These are phyloP conservation scores for Vitis cinerea DNA, from an alignment of 164 flowering plant species.

Conservation along the genomic window DNA sequence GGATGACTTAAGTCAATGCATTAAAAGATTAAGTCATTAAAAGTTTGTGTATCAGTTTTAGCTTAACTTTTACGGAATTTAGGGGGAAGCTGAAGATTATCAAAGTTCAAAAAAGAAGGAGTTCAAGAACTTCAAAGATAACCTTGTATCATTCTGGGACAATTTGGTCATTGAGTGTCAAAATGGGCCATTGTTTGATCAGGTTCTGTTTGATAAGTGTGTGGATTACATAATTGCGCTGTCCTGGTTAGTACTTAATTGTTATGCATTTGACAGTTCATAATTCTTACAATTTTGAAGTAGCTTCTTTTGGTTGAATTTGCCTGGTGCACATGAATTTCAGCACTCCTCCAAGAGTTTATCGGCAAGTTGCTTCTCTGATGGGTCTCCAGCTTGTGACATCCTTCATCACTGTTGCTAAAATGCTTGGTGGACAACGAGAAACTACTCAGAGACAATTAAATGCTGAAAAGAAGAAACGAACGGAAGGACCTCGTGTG, in stretches of 20 bases:
- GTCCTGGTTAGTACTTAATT: conserved; percentile 71
- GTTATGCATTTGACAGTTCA: not conserved
- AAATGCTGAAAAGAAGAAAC: conserved; percentile 89
- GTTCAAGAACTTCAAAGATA: conserved; percentile 84
- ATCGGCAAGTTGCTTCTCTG: conserved; percentile 84
- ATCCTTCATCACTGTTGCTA: conserved; percentile 88
- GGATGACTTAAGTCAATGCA: too few relatives aligned
- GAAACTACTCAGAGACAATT: conserved; percentile 97
- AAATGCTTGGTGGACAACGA: conserved; percentile 78
- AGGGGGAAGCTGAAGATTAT: conserved; percentile 89
- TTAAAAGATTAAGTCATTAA: not conserved
- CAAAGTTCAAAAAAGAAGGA: conserved; percentile 81
- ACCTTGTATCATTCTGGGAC: conserved; percentile 81
- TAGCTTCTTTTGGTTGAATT: conserved; percentile 13
- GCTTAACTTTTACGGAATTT: conserved; percentile 22
- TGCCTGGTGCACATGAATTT: conserved; percentile 8
- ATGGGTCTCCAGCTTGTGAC: conserved; percentile 97
- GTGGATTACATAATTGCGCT: conserved; percentile 90
- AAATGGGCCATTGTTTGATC: conserved; percentile 86
- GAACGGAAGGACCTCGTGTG: conserved; percentile 83
- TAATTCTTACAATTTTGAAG: not conserved
- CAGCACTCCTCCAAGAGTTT: conserved; percentile 98
- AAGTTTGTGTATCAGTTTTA: conserved; percentile 10
- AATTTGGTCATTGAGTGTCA: conserved; percentile 81
- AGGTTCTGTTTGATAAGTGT: conserved; percentile 81